These are phyloP conservation scores for Paraglomus occultum DNA, from an alignment of 192 early-diverging fungal genomes.

Conservation along the genomic window DNA sequence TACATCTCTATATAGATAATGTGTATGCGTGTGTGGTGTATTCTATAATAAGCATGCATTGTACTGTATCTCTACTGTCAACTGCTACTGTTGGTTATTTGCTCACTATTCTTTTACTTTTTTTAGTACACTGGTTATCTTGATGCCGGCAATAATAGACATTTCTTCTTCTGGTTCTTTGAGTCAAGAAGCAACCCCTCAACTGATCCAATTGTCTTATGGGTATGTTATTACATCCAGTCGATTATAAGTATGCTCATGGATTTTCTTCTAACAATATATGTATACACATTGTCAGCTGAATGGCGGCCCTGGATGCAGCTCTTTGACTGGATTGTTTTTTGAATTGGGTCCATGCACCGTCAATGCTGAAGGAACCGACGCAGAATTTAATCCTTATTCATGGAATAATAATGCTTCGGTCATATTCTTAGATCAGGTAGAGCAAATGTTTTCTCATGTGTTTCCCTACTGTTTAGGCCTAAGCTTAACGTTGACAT, in stretches of 20 bases:
- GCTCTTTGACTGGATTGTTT: slow-evolving; percentile 72
- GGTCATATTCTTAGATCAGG: slow-evolving; percentile 80
- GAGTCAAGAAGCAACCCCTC: slow-evolving; percentile 75
- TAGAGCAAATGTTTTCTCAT: slow-evolving; percentile 11
- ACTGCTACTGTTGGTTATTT: too few species aligned
- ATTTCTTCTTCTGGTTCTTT: slow-evolving; percentile 98
- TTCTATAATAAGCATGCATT: background rate
- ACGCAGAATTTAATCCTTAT: slow-evolving; percentile 63
- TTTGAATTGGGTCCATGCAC: slow-evolving; percentile 90
- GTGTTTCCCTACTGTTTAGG: slow-evolving; percentile 12
- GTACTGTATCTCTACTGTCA: background rate
- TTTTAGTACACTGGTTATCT: slow-evolving; percentile 76
- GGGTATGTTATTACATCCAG: slow-evolving; percentile 31
- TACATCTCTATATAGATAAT: too few species aligned
- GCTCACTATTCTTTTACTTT: background rate
- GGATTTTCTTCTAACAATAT: background rate
- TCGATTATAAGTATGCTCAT: background rate
- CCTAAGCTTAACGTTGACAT: background rate
- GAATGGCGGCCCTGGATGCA: slow-evolving; percentile 86
- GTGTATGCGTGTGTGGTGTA: too few species aligned
- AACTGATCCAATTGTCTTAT: slow-evolving; percentile 74
- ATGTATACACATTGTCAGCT: slow-evolving; percentile 46
- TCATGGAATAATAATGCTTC: slow-evolving; percentile 94
- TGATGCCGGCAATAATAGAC: slow-evolving; percentile 63
- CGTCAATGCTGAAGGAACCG: slow-evolving; percentile 72